Conservation (phyloP, 805 yeast species). For the Metschnikowia proteae region DNA sequence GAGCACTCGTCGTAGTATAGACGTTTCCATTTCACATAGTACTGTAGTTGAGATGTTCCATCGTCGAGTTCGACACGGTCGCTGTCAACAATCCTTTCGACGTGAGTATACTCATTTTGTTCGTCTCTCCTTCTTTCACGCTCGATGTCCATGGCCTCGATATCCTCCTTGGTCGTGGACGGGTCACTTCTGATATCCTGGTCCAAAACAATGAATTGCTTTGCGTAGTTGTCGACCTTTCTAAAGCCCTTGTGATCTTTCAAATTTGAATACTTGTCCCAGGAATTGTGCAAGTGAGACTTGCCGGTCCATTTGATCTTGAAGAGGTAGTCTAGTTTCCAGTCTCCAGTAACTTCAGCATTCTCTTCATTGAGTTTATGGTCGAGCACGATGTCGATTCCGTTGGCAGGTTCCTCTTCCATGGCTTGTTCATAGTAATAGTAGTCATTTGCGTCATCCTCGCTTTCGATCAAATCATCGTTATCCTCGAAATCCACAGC, state of each 20-base stretch:
- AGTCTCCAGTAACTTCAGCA: slow-evolving; percentile 44
- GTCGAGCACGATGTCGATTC: slow-evolving; percentile 40
- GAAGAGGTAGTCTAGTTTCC: slow-evolving; percentile 57
- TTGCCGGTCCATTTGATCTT: slow-evolving; percentile 80
- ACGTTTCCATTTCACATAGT: slow-evolving; percentile 90
- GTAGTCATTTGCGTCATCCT: slow-evolving; percentile 31
- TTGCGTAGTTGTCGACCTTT: slow-evolving; percentile 85
- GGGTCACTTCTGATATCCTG: slow-evolving; percentile 77
- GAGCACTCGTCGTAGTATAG: slow-evolving; percentile 93
- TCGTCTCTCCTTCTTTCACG: slow-evolving; percentile 81
- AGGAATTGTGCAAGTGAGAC: slow-evolving; percentile 91
- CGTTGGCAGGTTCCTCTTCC: slow-evolving; percentile 31
- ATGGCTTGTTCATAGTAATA: slow-evolving; percentile 32
- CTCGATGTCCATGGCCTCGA: slow-evolving; percentile 91
- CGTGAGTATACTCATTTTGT: slow-evolving; percentile 75
- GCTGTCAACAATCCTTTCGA: slow-evolving; percentile 85
- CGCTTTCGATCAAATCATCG: slow-evolving; percentile 48
- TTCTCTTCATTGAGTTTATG: slow-evolving; percentile 34
- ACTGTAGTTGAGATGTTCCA: slow-evolving; percentile 67
- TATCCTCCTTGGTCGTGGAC: slow-evolving; percentile 79
- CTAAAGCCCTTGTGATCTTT: slow-evolving; percentile 68
- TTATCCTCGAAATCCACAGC: slow-evolving; percentile 65
- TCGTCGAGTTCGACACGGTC: slow-evolving; percentile 65
- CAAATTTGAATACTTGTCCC: slow-evolving; percentile 68
- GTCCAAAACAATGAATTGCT: slow-evolving; percentile 68